Percentiles rank a stretch among this genome's conserved stretches.
These are phyloP conservation scores for Panaeolus cyanescens DNA, from an alignment of 768 basidiomycete genomes.

Conservation along the genomic window DNA sequence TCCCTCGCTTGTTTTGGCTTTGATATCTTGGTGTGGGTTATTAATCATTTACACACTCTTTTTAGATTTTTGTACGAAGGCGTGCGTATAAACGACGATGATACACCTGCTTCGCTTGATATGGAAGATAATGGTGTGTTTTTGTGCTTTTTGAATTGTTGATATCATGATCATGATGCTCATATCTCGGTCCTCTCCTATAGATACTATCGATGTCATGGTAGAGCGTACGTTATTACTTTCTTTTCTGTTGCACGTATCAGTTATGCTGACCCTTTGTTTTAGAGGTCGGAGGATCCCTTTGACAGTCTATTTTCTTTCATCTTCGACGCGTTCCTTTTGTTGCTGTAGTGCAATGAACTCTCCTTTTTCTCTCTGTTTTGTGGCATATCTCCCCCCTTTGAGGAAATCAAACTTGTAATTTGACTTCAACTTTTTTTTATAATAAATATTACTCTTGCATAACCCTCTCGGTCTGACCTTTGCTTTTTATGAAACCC, in stretches of 20 bases:
- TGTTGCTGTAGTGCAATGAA: slow-evolving; percentile 5
- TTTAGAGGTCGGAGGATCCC: slow-evolving; percentile 48
- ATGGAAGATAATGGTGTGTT: slow-evolving; percentile 86
- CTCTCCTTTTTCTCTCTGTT: background rate
- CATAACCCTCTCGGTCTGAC: no score
- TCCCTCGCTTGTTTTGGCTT: background rate
- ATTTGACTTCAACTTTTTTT: background rate
- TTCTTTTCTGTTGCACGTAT: slow-evolving; percentile 1
- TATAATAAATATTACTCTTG: slow-evolving; percentile 1
- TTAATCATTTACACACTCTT: slow-evolving; percentile 3
- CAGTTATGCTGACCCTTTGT: slow-evolving; percentile 13
- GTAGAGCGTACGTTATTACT: slow-evolving; percentile 77
- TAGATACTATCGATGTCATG: slow-evolving; percentile 96
- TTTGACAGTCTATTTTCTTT: slow-evolving; percentile 3
- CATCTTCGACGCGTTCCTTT: slow-evolving; percentile 8
- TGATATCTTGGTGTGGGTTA: slow-evolving; percentile 6
- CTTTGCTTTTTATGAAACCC: no score
- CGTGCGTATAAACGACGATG: slow-evolving; percentile 80
- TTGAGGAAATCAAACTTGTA: slow-evolving; percentile 1
- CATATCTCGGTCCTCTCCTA: slow-evolving; percentile 8
- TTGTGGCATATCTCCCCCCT: slow-evolving; percentile 2
- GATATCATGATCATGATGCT: slow-evolving; percentile 4
- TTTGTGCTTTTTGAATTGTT: background rate
- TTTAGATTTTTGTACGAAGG: slow-evolving; percentile 91
- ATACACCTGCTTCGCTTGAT: slow-evolving; percentile 81